Evolutionary conservation across 208 protist genomes (phyloP).

Genomic region (Acanthamoeba culbertsoni): DNA sequence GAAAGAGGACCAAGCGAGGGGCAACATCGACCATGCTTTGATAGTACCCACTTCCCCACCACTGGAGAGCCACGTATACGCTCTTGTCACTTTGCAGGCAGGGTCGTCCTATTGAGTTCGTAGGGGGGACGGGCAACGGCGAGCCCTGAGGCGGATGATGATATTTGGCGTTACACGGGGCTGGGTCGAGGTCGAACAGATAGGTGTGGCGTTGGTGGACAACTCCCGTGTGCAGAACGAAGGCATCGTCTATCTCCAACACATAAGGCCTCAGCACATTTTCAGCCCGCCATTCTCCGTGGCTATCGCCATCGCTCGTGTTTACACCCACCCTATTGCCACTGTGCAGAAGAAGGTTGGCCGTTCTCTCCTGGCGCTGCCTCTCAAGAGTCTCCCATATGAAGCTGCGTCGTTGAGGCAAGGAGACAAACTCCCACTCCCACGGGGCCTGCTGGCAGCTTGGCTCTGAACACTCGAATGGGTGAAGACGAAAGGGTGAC

Average conservation of each 20-base stretch:
- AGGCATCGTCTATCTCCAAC: background rate
- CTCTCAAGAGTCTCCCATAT: too few species aligned
- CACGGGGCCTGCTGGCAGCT: too few species aligned
- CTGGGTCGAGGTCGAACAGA: background rate
- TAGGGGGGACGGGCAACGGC: background rate
- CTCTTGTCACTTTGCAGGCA: background rate
- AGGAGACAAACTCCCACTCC: too few species aligned
- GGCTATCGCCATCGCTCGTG: too few species aligned
- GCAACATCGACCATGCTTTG: background rate
- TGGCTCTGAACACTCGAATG: too few species aligned
- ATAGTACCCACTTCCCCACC: background rate
- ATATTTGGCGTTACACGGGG: background rate
- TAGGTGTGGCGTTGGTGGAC: background rate
- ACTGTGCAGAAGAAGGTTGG: too few species aligned
- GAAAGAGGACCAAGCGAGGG: background rate
- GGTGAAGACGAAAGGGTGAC: too few species aligned
- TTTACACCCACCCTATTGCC: too few species aligned
- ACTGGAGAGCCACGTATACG: background rate
- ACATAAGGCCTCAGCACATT: background rate
- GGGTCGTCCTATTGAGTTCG: too few species aligned
- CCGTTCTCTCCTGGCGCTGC: too few species aligned
- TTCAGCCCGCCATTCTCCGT: background rate
- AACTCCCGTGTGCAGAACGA: background rate
- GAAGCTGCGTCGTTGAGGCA: too few species aligned
- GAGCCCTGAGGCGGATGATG: background rate